Evolutionary conservation across 2,329 filamentous ascomycete species (phyloP).

Genomic region (Cercospora canescens): DNA sequence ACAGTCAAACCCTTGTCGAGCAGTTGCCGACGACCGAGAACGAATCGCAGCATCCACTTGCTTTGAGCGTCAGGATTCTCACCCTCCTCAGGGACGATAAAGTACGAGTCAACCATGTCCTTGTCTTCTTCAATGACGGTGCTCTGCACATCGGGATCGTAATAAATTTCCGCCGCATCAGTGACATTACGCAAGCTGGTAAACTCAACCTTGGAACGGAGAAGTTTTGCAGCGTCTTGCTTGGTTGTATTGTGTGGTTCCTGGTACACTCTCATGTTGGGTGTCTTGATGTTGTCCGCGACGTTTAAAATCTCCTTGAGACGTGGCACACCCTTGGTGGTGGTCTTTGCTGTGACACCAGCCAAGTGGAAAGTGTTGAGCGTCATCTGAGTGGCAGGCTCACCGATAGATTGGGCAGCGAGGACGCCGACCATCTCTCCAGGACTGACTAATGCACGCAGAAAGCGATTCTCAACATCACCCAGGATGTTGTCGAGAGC

Average conservation of each 20-base stretch:
- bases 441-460: slow-evolving; percentile 79
- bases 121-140: slow-evolving; percentile 85
- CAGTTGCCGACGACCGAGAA: slow-evolving; percentile 89
- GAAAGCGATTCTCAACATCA: slow-evolving; percentile 86
- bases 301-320: slow-evolving; percentile 99
- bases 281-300: slow-evolving; percentile 97
- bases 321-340: slow-evolving; percentile 97
- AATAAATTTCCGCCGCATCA: slow-evolving; percentile 92
- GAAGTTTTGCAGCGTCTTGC: slow-evolving; percentile 78
- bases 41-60: slow-evolving; percentile 91
- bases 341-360: slow-evolving; percentile 99
- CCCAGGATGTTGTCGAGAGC: slow-evolving; percentile 92
- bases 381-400: slow-evolving; percentile 99
- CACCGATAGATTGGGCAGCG: slow-evolving; percentile 96
- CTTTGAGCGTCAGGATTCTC: slow-evolving; percentile 67
- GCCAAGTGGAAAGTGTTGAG: slow-evolving; percentile 99
- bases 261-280: slow-evolving; percentile 92
- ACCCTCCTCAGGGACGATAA: slow-evolving; percentile 86
- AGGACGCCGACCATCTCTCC: slow-evolving; percentile 99
- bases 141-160: slow-evolving; percentile 83
- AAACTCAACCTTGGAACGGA: slow-evolving; percentile 90
- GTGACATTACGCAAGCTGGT: slow-evolving; percentile 91
- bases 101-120: slow-evolving; percentile 97
- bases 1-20: slow-evolving; percentile 92
- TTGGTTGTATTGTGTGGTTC: slow-evolving; percentile 59